Evolutionary conservation across 2,329 filamentous ascomycete genomes (phyloP).

Genomic region (Beauveria medogensis): DNA sequence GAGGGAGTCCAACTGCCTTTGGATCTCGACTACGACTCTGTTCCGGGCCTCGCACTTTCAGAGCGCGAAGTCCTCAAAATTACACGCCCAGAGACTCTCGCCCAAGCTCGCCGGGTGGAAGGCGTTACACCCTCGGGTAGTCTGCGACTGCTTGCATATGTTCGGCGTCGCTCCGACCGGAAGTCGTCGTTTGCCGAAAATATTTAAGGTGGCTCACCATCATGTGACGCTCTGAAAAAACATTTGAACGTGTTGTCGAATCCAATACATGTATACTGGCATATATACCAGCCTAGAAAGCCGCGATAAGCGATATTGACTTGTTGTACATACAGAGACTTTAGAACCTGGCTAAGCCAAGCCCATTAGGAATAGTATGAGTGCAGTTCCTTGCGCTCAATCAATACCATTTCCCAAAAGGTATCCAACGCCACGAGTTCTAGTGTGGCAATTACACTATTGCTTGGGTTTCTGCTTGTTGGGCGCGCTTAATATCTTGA

Average conservation of each 20-base stretch:
- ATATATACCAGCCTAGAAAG: background rate
- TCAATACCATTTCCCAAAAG: no score
- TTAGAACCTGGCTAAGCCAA: background rate
- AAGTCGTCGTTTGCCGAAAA: background rate
- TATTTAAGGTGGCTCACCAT: background rate
- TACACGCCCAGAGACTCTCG: slow-evolving; percentile 74
- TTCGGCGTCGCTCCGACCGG: slow-evolving; percentile 29
- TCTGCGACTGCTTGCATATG: slow-evolving; percentile 53
- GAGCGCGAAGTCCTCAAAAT: slow-evolving; percentile 64
- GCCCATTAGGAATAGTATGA: no score
- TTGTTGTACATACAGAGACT: background rate
- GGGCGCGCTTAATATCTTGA: slow-evolving; percentile 61
- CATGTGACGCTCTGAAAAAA: background rate
- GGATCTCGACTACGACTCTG: slow-evolving; percentile 65
- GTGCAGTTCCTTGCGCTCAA: no score
- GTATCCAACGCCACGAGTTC: no score
- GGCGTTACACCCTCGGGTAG: slow-evolving; percentile 59
- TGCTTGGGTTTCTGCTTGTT: slow-evolving; percentile 13
- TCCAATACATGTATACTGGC: background rate
- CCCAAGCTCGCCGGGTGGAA: slow-evolving; percentile 81
- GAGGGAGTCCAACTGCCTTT: slow-evolving; percentile 65
- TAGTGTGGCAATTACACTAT: background rate
- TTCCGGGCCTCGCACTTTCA: slow-evolving; percentile 70
- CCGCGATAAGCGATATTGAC: background rate
- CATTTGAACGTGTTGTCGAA: background rate